These are phyloP conservation scores for Udeniomyces megalosporus DNA, from an alignment of 768 basidiomycete species.

Conservation along the genomic window DNA sequence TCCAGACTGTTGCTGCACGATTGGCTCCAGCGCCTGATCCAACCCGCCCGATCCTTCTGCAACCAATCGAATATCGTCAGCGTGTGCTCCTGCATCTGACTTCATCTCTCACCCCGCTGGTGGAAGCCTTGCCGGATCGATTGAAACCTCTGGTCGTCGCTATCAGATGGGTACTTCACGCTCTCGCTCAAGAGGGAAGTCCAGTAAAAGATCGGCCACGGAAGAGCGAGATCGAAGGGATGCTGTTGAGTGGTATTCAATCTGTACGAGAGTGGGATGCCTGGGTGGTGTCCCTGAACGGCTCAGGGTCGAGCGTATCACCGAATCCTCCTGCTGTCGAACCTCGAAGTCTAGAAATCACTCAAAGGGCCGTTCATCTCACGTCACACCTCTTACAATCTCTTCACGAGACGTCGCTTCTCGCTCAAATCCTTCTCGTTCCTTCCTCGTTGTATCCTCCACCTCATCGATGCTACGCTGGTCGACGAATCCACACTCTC, in stretches of 20 bases:
- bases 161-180: not conserved
- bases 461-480: conserved; percentile 5
- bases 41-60: not conserved
- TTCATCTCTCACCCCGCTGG: not conserved
- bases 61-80: not conserved
- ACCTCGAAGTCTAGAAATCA: not conserved
- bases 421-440: conserved; percentile 7
- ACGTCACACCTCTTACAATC: conserved; percentile 6
- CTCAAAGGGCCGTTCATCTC: conserved; percentile 6
- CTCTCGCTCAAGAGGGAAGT: not conserved
- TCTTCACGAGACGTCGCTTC: conserved; percentile 4
- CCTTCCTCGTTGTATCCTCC: not conserved
- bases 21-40: not conserved
- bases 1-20: too few species aligned
- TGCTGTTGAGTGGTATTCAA: not conserved
- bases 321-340: not conserved
- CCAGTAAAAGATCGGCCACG: not conserved
- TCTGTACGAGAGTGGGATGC: not conserved
- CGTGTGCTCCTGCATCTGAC: not conserved
- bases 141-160: not conserved
- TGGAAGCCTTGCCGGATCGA: not conserved
- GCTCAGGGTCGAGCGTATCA: not conserved
- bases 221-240: not conserved
- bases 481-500: not conserved
- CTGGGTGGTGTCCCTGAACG: not conserved